Evolutionary conservation across 257 asterid species (phyloP), one percentile per base, ranked within the genome.

Genomic region (Apocynum venetum): DNA sequence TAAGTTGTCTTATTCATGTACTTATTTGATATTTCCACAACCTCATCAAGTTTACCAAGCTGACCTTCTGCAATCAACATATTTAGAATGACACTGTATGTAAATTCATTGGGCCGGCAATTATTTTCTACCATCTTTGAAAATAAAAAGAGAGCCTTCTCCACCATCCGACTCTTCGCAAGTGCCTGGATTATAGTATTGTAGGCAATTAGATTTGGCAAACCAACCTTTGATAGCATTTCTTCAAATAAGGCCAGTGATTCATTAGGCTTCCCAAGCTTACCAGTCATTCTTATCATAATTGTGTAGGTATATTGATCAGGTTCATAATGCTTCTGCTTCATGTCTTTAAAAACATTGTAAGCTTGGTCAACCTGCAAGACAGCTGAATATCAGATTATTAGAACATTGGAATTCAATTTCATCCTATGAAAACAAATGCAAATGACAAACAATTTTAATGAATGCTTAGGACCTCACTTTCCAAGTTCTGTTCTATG

Each of bases 101-200:
- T 92, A 83, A 90, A 90, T 69, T 95, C 98, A 77, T 92, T 95
- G 25, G 98, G 98, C 76, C 97, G 86, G 87, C 97, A 92, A 81
- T 87, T 88, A 78, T 84, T 85, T 69, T 90, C 93, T 76, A 95
- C 91, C 98, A 95, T 95, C 81, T 90, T 90, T 67, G 96, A 90
- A 81, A 95, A 92, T 41, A 93, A 79, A 75, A 84, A 76, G 89
- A 93, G 78, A 56, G 86, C 71, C 83, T 90, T 87, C 82, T 91
- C 96, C 19, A 87, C 84, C 93, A 90, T 83, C 63, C 85, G 89
- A 77, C 89, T 76, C 84, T 86, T 90, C 4, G 86, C 92, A 70
- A 95, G 86, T n/a, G 90, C 90, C 89, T 95, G 91, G 19, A 95
- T 85, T 91, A 88, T 81, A 49, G 99, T 95, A 82, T 93, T 95